Evolutionary conservation across 768 basidiomycete species (phyloP).

Genomic region (Boletus reticulatus): DNA sequence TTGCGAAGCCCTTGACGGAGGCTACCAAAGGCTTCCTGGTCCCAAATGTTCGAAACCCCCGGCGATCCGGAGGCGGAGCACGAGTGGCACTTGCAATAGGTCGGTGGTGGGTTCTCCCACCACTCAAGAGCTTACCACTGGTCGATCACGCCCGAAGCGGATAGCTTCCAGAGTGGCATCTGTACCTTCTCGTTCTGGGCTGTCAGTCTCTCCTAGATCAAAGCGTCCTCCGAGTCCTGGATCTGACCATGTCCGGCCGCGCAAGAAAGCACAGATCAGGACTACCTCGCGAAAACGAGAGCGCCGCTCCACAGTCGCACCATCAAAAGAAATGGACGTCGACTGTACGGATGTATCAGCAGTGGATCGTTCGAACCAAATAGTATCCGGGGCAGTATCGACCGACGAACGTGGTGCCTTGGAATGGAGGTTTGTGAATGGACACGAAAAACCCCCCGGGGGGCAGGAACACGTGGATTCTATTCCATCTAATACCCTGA

Average conservation of each 20-base stretch:
- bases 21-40: slow-evolving; percentile 25
- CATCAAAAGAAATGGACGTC: neutral
- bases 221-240: slow-evolving; percentile 20
- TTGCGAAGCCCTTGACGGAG: slow-evolving; percentile 3
- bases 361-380: neutral
- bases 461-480: neutral
- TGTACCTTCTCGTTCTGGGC: neutral
- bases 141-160: neutral
- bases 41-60: slow-evolving; percentile 15
- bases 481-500: neutral
- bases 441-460: neutral
- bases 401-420: neutral
- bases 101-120: neutral
- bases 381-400: neutral
- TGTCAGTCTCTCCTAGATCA: neutral
- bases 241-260: neutral
- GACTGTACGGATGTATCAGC: neutral
- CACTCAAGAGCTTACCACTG: neutral
- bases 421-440: slow-evolving; percentile 22
- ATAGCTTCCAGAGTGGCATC: neutral
- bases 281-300: neutral
- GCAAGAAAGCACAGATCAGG: slow-evolving; percentile 8
- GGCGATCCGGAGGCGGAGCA: neutral
- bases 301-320: neutral
- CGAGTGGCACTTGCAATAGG: neutral